Evolutionary conservation across 306 rosid species (phyloP), one percentile per base, ranked within the genome.

Genomic region (Bauhinia variegata): DNA sequence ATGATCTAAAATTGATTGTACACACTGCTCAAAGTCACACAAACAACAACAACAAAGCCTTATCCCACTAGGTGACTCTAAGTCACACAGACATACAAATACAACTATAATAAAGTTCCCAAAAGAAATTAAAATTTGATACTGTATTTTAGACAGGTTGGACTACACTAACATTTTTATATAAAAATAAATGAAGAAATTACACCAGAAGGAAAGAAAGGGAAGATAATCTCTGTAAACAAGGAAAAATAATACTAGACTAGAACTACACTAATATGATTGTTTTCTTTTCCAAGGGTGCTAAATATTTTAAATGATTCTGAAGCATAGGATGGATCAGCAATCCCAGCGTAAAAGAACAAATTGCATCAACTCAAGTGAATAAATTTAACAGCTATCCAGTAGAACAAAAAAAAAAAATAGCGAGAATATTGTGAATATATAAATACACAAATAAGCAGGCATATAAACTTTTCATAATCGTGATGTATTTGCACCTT

Each of bases 401-500:
- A 38, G 54, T 15, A 55, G 55, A 79, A 54, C 37, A 54, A 53
- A 7, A 5, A 15, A 10, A 28, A 71, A 30, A 1, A 1, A 1
- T 5, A 36, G 4, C 10, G 46, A 18, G 42, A 13, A 15, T 15
- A 59, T 0, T 3, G 11, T 38, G 15, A 38, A 23, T 11, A 16
- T 36, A 23, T 8, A 8, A 0, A 38, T 38, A 28, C 5, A 5
- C 0, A 11, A 11, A 16, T 52, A 56, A 62, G 36, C 13, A n/a
- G 16, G 36, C 47, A 43, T 6, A 56, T 62, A 48, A 43, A 65
- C 50, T 34, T 66, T 10, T 48, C 64, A 54, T 14, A 16, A 60
- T n/a, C n/a, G n/a, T n/a, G n/a, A n/a, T n/a, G n/a, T 23, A 63
- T 17, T 31, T 61, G 31, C 17, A 11, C 39, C 46, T 37, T 37